These are phyloP conservation scores for Ascochyta lentis DNA, from an alignment of 2,329 filamentous ascomycete species.

Conservation along the genomic window DNA sequence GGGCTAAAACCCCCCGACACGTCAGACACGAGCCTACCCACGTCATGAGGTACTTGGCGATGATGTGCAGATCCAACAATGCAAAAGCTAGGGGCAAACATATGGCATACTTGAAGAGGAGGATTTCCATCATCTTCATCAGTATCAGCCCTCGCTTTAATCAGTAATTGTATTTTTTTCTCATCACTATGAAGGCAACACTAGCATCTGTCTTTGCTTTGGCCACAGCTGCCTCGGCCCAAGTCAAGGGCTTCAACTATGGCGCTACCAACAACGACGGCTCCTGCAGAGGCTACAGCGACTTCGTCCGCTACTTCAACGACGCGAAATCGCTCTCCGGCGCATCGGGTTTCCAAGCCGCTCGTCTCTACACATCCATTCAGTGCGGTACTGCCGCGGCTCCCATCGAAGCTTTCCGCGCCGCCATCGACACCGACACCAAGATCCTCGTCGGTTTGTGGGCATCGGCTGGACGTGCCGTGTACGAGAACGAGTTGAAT, in stretches of 20 bases:
- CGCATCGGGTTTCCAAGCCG: slow-evolving; percentile 69
- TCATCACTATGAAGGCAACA: slow-evolving; percentile 22
- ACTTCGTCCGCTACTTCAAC: slow-evolving; percentile 74
- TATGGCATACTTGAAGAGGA: slow-evolving; percentile 1
- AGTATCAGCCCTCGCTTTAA: not conserved
- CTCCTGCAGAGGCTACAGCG: slow-evolving; percentile 64
- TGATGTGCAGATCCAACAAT: slow-evolving; percentile 1
- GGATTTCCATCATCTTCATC: not conserved
- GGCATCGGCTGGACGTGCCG: slow-evolving; percentile 70
- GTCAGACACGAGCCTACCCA: slow-evolving; percentile 15
- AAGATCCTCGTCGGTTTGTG: slow-evolving; percentile 81
- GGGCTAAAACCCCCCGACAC: slow-evolving; percentile 7
- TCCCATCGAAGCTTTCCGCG: slow-evolving; percentile 39
- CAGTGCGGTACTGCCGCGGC: slow-evolving; percentile 68
- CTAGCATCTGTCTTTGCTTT: slow-evolving; percentile 25
- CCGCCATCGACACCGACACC: slow-evolving; percentile 74
- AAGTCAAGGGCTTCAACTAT: slow-evolving; percentile 71
- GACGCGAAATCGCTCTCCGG: slow-evolving; percentile 68
- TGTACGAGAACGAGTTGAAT: slow-evolving; percentile 73
- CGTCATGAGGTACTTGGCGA: slow-evolving; percentile 19
- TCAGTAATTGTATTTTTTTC: slow-evolving; percentile 10
- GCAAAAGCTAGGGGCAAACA: slow-evolving; percentile 12
- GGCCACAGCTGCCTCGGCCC: slow-evolving; percentile 32
- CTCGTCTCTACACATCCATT: slow-evolving; percentile 75
- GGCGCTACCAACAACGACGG: slow-evolving; percentile 67